Evolutionary conservation across 331 rosid genomes (phyloP).

Genomic region (Erythrophleum ivorense): DNA sequence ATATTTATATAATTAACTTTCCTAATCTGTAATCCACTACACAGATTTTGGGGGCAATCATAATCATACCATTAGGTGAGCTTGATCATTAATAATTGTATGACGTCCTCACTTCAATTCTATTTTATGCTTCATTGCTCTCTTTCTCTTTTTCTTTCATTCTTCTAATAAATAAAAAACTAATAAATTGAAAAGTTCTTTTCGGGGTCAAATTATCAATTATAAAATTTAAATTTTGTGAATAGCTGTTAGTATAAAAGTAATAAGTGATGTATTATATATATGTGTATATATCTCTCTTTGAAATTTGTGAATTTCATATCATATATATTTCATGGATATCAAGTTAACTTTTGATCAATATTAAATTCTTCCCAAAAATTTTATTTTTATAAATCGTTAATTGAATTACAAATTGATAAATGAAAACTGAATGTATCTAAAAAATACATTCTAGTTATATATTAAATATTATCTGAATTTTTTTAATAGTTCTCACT

Average conservation of each 20-base stretch:
- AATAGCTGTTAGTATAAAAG: background rate
- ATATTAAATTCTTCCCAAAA: background rate
- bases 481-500: too few relatives aligned
- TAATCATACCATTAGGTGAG: background rate
- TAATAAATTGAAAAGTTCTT: background rate
- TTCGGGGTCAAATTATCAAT: background rate
- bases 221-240: too few relatives aligned
- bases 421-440: background rate
- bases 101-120: background rate
- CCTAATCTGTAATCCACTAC: conserved; percentile 5
- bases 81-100: background rate
- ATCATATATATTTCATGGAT: too few relatives aligned
- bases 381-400: background rate
- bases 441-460: background rate
- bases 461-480: too few relatives aligned
- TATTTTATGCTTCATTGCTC: background rate
- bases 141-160: background rate
- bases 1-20: background rate
- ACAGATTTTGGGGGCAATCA: conserved; percentile 11
- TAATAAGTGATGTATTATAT: background rate
- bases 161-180: background rate
- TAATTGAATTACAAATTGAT: background rate
- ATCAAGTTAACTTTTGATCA: background rate
- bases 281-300: background rate
- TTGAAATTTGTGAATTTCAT: too few relatives aligned